Evolutionary conservation across 139 green algal species (phyloP).

Genomic region (Diplosphaera chodatii): DNA sequence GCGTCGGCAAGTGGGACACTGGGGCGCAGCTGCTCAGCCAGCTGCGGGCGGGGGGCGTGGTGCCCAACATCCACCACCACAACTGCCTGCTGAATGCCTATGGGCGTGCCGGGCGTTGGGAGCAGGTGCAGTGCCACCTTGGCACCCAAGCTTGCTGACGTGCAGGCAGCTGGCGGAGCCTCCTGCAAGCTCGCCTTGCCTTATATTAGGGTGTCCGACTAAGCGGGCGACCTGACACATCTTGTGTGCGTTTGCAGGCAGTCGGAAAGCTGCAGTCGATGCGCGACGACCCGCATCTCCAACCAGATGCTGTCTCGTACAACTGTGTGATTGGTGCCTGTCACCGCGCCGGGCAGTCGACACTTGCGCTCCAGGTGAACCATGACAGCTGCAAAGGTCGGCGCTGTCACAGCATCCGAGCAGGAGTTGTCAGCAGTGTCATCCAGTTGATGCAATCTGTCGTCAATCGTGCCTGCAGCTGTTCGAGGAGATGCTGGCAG

Average conservation of each 20-base stretch:
- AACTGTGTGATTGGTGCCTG: conserved; percentile 5
- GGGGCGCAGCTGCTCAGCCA: background rate
- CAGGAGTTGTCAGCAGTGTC: no score
- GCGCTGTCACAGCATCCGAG: no score
- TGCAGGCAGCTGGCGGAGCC: no score
- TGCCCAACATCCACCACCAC: background rate
- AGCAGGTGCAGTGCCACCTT: no score
- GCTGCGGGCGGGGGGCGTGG: background rate
- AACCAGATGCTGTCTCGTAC: background rate
- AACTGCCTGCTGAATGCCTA: background rate
- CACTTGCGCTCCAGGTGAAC: conserved; percentile 23
- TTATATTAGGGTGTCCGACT: no score
- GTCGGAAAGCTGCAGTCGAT: conserved; percentile 1
- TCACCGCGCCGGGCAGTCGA: conserved; percentile 15
- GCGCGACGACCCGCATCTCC: background rate
- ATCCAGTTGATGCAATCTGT: no score
- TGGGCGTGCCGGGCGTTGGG: background rate
- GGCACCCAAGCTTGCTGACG: no score
- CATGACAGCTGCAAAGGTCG: no score
- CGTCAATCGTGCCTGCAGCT: no score
- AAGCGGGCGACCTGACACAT: no score
- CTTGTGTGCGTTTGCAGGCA: no score
- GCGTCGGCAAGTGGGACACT: background rate
- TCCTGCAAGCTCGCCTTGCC: no score
- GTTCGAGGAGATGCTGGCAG: conserved; percentile 23